Percentiles rank a stretch among this genome's conserved stretches.
These are phyloP conservation scores for Teratosphaeria epicoccoides DNA, from an alignment of 2,329 filamentous ascomycete species.

Conservation along the genomic window DNA sequence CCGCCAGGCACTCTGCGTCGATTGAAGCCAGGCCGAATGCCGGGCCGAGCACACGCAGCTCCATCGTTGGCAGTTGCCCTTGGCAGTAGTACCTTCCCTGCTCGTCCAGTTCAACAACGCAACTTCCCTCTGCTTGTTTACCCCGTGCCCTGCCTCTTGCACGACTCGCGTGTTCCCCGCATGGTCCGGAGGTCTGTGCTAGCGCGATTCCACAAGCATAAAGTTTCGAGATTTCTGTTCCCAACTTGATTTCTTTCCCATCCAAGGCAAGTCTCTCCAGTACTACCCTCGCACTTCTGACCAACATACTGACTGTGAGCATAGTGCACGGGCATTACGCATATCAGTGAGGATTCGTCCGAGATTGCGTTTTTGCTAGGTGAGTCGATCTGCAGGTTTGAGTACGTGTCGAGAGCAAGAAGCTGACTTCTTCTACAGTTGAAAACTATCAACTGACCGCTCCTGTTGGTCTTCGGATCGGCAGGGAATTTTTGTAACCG, in stretches of 20 bases:
- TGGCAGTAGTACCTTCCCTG: too few relatives aligned
- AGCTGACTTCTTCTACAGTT: conserved; percentile 30
- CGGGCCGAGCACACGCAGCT: conserved; percentile 82
- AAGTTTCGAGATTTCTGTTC: neutral
- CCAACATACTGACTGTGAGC: neutral
- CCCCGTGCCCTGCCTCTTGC: too few relatives aligned
- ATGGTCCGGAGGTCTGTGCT: neutral
- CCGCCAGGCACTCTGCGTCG: conserved; percentile 79
- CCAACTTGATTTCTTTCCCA: neutral
- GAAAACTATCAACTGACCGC: conserved; percentile 73
- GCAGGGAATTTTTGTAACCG: conserved; percentile 65
- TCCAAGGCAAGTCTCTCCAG: neutral
- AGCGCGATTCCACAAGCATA: neutral
- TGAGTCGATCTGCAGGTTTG: neutral
- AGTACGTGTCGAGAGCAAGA: neutral
- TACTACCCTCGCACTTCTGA: neutral
- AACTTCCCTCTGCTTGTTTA: neutral
- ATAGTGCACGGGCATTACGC: conserved; percentile 56
- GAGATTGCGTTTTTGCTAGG: conserved; percentile 80
- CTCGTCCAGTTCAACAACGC: neutral
- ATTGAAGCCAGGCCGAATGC: conserved; percentile 84
- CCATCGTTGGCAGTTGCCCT: neutral
- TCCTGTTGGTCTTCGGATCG: conserved; percentile 59
- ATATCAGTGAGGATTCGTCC: conserved; percentile 79
- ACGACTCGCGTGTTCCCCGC: neutral